A percentile compares a stretch with the other conserved stretches of the same genome.
phyloP scores from a whole-genome alignment of 371 early-diverging fungal genomes.

The Mortierella sp. region DNA sequence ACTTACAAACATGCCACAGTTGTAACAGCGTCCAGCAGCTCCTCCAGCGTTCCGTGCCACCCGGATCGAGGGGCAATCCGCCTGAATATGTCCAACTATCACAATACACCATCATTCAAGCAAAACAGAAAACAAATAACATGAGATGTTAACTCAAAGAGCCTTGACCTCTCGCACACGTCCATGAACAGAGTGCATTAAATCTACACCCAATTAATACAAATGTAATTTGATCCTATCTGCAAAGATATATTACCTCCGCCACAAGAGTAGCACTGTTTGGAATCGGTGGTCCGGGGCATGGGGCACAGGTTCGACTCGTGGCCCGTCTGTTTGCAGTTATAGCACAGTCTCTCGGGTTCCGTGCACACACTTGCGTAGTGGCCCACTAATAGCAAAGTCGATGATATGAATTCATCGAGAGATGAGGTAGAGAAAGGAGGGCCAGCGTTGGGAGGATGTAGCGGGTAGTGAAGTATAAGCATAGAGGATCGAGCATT shows the following conservation, averaged over 20 bases:
- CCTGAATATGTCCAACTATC: slow-evolving; percentile 73
- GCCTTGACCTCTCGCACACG: too few species aligned
- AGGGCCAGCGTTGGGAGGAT: background rate
- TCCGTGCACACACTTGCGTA: slow-evolving; percentile 66
- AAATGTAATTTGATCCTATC: too few species aligned
- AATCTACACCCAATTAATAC: background rate
- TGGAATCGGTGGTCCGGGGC: slow-evolving; percentile 66
- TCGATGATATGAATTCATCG: background rate
- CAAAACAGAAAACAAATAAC: background rate
- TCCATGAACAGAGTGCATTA: background rate
- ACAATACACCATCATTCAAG: background rate
- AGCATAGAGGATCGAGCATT: too few species aligned
- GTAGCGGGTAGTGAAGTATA: too few species aligned
- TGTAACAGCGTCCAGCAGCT: slow-evolving; percentile 63
- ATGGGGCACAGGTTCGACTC: slow-evolving; percentile 68
- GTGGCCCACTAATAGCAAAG: slow-evolving; percentile 62
- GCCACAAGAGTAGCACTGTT: slow-evolving; percentile 73
- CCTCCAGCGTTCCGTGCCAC: slow-evolving; percentile 45
- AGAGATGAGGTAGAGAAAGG: background rate
- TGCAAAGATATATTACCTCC: slow-evolving; percentile 57
- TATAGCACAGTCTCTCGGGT: slow-evolving; percentile 69
- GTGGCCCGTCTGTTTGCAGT: slow-evolving; percentile 74
- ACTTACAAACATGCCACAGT: slow-evolving; percentile 70
- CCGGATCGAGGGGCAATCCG: slow-evolving; percentile 65
- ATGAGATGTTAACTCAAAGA: background rate